Evolutionary conservation across 2,329 filamentous ascomycete species (phyloP).

Genomic region (Dactylella cylindrospora): DNA sequence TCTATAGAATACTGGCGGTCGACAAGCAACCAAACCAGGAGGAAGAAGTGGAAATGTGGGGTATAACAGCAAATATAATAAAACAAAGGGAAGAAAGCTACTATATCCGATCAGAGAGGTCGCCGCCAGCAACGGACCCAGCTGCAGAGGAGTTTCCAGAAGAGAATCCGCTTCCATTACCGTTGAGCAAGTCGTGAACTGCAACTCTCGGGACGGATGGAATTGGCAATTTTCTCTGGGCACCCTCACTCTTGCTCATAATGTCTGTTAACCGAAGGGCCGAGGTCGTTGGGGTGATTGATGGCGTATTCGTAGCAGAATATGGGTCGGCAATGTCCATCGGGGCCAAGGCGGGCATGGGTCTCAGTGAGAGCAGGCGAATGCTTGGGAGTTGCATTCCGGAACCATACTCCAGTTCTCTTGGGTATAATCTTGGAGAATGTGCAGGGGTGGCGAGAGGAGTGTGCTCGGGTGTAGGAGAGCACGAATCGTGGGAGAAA

Average conservation of each 20-base stretch:
- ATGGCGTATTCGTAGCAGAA: constrained; percentile 45
- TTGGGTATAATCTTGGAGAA: constrained; percentile 71
- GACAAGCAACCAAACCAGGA: no score
- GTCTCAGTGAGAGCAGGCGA: constrained; percentile 69
- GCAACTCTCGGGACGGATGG: constrained; percentile 88
- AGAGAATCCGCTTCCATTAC: constrained; percentile 60
- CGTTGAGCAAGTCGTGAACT: constrained; percentile 78
- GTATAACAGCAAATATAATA: neutral
- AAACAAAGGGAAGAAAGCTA: neutral
- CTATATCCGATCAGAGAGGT: constrained; percentile 62
- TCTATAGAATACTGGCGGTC: neutral
- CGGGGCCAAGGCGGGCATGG: constrained; percentile 66
- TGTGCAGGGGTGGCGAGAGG: constrained; percentile 95
- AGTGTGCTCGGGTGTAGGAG: constrained; percentile 95
- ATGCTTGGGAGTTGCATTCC: constrained; percentile 84
- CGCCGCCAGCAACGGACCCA: constrained; percentile 74
- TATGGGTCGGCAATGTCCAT: constrained; percentile 60
- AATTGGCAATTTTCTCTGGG: constrained; percentile 85
- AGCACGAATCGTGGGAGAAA: constrained; percentile 92
- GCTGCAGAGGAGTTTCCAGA: constrained; percentile 76
- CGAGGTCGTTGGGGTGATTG: constrained; percentile 52
- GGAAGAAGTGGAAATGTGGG: neutral
- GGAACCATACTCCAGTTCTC: constrained; percentile 62
- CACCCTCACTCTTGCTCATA: constrained; percentile 82
- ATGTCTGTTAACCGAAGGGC: constrained; percentile 89